Evolutionary conservation across 2,329 filamentous ascomycete species (phyloP).

Genomic region (Fusarium redolens): DNA sequence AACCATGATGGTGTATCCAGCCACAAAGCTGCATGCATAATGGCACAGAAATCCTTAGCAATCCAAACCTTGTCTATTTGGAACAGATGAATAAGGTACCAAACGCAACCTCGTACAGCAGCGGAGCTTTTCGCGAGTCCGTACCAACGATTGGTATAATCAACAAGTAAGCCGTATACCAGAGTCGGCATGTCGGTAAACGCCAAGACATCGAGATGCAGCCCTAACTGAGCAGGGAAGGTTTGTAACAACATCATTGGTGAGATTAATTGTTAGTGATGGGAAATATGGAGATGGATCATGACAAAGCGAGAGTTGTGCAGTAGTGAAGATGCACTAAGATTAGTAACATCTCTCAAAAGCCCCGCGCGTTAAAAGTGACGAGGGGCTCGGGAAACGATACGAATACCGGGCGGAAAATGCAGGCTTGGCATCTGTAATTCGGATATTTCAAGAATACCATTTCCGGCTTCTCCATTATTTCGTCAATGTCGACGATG

Average conservation of each 20-base stretch:
- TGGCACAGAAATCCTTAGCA: conserved; percentile 21
- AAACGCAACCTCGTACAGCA: background rate
- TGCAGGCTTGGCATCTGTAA: background rate
- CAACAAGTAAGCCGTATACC: conserved; percentile 2
- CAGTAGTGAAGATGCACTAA: background rate
- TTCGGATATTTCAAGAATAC: background rate
- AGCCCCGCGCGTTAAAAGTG: background rate
- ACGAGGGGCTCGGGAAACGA: conserved; percentile 21
- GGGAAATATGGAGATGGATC: background rate
- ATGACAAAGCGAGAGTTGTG: conserved; percentile 27
- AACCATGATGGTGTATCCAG: conserved; percentile 7
- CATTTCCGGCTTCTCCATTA: background rate
- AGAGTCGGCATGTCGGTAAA: conserved; percentile 34
- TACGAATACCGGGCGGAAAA: background rate
- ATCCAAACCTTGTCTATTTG: background rate
- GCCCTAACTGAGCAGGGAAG: background rate
- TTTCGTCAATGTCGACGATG: accelerated
- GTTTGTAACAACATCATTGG: background rate
- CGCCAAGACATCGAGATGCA: conserved; percentile 37
- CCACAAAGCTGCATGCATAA: conserved; percentile 2
- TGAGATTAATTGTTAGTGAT: background rate
- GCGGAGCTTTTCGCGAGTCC: background rate
- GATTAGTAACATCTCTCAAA: background rate
- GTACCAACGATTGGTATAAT: background rate
- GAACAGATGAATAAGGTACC: conserved; percentile 11